A percentile compares a stretch with the other conserved stretches of the same genome.
Conservation (phyloP, 371 early-diverging fungal species). For the Synchytrium microbalum region DNA sequence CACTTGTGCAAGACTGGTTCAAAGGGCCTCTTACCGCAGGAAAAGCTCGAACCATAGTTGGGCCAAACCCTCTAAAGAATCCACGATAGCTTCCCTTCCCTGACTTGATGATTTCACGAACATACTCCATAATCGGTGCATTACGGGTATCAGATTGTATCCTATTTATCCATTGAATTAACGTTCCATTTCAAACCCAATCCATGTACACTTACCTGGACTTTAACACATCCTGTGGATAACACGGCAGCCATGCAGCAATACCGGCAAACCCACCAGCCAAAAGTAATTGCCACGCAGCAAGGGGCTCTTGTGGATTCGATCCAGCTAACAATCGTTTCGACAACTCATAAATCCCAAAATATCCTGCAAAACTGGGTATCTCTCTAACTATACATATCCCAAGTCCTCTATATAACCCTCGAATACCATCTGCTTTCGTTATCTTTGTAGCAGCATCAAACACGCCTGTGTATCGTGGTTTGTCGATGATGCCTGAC, state of each 20-base stretch:
- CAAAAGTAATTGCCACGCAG: constrained; percentile 59
- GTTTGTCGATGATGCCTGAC: constrained; percentile 36
- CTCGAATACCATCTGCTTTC: constrained; percentile 54
- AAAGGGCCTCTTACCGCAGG: constrained; percentile 49
- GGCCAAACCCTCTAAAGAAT: constrained; percentile 73
- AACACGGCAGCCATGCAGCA: constrained; percentile 77
- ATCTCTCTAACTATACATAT: constrained; percentile 75
- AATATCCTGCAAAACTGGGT: constrained; percentile 79
- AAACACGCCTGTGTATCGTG: neutral
- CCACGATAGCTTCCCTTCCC: constrained; percentile 46
- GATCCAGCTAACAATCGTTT: neutral
- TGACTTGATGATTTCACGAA: constrained; percentile 2
- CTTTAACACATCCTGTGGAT: constrained; percentile 86
- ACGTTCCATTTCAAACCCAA: neutral
- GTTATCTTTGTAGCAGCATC: constrained; percentile 44
- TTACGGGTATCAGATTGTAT: constrained; percentile 30
- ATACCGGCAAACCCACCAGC: constrained; percentile 81
- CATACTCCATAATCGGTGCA: constrained; percentile 1
- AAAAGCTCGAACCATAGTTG: constrained; percentile 83
- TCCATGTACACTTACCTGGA: constrained; percentile 31
- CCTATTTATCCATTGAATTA: constrained; percentile 18
- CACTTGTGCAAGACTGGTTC: neutral
- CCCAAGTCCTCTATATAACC: constrained; percentile 73
- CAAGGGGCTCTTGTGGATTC: constrained; percentile 50
- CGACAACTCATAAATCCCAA: constrained; percentile 52